Evolutionary conservation across 805 yeast genomes (phyloP).

Genomic region (Metschnikowia noctiluminum): DNA sequence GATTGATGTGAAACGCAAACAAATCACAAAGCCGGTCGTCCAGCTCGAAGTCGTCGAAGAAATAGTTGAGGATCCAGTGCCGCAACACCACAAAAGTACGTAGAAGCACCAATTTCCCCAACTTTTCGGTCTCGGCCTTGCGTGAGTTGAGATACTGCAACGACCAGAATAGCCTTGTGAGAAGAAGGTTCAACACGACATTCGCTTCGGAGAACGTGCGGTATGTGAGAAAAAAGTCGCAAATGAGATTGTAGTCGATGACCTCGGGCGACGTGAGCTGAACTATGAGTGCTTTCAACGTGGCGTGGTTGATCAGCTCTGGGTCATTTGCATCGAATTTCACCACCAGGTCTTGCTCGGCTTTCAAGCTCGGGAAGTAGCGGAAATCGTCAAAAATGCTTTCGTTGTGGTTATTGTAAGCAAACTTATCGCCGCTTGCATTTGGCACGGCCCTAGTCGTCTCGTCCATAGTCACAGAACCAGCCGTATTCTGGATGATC

Average conservation of each 20-base stretch:
- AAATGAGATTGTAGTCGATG: slow-evolving; percentile 71
- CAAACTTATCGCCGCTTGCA: slow-evolving; percentile 11
- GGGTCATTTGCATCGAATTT: slow-evolving; percentile 34
- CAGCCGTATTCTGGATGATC: neutral
- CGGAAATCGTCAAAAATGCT: slow-evolving; percentile 35
- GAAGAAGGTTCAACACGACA: slow-evolving; percentile 56
- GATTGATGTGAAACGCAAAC: slow-evolving; percentile 47
- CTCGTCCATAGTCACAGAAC: neutral
- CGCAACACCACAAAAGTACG: slow-evolving; percentile 84
- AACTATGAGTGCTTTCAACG: slow-evolving; percentile 48
- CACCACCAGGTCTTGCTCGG: slow-evolving; percentile 21
- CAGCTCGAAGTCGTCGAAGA: slow-evolving; percentile 66
- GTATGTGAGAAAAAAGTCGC: slow-evolving; percentile 85
- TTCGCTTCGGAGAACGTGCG: slow-evolving; percentile 63
- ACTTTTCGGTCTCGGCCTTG: slow-evolving; percentile 25
- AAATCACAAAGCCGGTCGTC: slow-evolving; percentile 32
- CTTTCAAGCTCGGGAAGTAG: slow-evolving; percentile 31
- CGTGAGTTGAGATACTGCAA: slow-evolving; percentile 40
- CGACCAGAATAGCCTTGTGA: slow-evolving; percentile 73
- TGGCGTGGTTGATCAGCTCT: slow-evolving; percentile 35
- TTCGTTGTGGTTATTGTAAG: slow-evolving; percentile 36
- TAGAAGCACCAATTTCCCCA: slow-evolving; percentile 66
- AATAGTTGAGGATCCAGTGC: slow-evolving; percentile 88
- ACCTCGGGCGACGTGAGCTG: slow-evolving; percentile 69
- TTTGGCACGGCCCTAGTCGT: neutral